Evolutionary conservation across 768 basidiomycete genomes (phyloP), one percentile per base, ranked within the genome.

Genomic region (Sistotremastrum suecicum): DNA sequence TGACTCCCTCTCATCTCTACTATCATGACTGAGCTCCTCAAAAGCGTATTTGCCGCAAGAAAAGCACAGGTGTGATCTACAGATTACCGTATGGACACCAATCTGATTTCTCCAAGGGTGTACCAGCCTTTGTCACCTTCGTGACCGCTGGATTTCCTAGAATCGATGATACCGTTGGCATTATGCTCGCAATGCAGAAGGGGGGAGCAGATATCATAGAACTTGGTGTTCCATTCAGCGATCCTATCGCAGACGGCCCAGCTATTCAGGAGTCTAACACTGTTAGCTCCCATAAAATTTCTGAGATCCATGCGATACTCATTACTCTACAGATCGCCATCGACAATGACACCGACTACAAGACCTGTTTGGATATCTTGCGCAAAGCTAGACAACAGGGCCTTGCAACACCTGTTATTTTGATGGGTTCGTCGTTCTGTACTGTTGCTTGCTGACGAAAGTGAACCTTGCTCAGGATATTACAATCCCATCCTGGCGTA

Each of bases 401-500:
- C 1, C 69, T 99, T 12, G 87, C 76, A 4, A 70, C 74, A 0
- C 94, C 94, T 1, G 78, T 99, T 5, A 61, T 98, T n/a, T 71
- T 97, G 39, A 97, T 97, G 92, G 92, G 91, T 88, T 48, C 44
- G 69, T 52, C 36, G 11, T 30, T 47, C 11, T 11, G 9, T 32
- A 37, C 34, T 39, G 1, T 32, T 34, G 20, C 41, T 36, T 10
- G 34, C 33, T 47, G 45, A 48, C 41, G 49, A 5, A 52, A 42
- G 37, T 49, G 36, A 20, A 20, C 37, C 38, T 37, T 34, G 32
- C 31, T 4, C 52, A 98, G 94, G 94, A 34, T 99, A 99, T 66
- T 98, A 95, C 64, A 99, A 99, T 59, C 94, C 95, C 9, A 62
- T 98, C 34, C 71, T 98, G 38, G 88, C 92, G 0, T 94, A 97